Evolutionary conservation across 148 eudicot genomes (phyloP), one percentile per base, ranked within the genome.

Genomic region (Dianthus caryophyllus): DNA sequence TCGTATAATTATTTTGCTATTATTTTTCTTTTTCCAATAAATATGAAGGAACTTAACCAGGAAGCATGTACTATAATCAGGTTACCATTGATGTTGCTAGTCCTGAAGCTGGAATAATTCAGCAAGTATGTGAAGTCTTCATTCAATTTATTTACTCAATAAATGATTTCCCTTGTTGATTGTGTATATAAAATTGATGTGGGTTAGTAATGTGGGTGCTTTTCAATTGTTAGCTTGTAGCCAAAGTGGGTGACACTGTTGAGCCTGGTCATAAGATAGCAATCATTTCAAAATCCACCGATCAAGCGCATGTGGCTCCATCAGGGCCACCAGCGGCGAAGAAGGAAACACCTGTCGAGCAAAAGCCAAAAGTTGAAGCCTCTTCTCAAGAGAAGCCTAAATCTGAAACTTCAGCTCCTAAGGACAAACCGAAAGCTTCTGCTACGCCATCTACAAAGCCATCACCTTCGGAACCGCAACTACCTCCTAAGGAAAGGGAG

Each of bases 401-500:
- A 76, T 71, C 78, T 67, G 85, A 80, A 73, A 53, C 75, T 48
- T 49, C 82, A 58, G 76, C 79, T 55, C 77, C 77, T 22, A 75
- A 74, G 59, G 80, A 81, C n/a, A 81, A 79, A 67, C 84, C 87
- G 47, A 81, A 81, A 81, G 58, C 66, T 49, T n/a, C 86, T 4
- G 70, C 94, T 70, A 71, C 83, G 29, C 76, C 88, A 51, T 63
- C 89, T 64, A 31, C 88, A 30, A 89, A 70, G 76, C 70, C 70
- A 64, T 77, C 91, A 61, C 85, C 98, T 20, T 75, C 90, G 17
- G 98, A 93, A 70, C 98, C 96, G 43, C 86, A 81, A 71, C 84
- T 93, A 53, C 98, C 98, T 52, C 98, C 98, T 5, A 93, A 93
- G 81, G 98, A 93, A 41, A 83, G 98, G 77, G 98, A 93, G 77